These are phyloP conservation scores for Rusavskia elegans DNA, from an alignment of 495 filamentous ascomycete species.

Conservation along the genomic window DNA sequence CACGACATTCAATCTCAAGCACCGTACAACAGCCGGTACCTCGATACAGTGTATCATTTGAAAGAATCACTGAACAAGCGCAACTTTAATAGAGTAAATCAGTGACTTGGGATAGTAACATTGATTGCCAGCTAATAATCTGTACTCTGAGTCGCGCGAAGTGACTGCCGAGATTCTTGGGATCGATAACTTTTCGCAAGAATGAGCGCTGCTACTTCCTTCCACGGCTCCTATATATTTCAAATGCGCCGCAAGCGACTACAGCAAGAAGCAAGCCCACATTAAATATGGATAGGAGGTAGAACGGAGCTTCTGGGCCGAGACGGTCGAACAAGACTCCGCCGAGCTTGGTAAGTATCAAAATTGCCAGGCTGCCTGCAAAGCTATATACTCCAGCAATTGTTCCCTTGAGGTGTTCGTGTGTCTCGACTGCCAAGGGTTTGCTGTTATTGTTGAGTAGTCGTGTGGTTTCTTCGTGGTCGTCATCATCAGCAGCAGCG, in stretches of 20 bases:
- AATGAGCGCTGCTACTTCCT: not conserved
- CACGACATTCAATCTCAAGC: too few species aligned
- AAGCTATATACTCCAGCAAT: constrained; percentile 90
- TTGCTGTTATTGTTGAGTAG: constrained; percentile 4
- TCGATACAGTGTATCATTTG: too few species aligned
- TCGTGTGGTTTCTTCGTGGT: constrained; percentile 13
- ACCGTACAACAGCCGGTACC: too few species aligned
- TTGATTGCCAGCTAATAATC: too few species aligned
- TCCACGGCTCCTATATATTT: not conserved
- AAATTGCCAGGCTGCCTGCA: constrained; percentile 72
- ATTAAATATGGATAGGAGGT: constrained; percentile 83
- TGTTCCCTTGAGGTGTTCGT: constrained; percentile 59
- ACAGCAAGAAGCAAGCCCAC: constrained; percentile 46
- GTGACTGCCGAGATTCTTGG: not conserved
- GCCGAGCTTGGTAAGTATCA: constrained; percentile 85
- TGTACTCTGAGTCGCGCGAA: too few species aligned
- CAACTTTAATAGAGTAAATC: too few species aligned
- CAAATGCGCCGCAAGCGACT: constrained; percentile 20
- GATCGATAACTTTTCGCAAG: not conserved
- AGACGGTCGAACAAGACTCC: constrained; percentile 64
- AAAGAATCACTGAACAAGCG: too few species aligned
- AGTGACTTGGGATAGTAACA: too few species aligned
- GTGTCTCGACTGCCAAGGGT: not conserved
- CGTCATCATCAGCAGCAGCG: not conserved
- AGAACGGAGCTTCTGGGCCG: constrained; percentile 66